phyloP scores from a whole-genome alignment of 306 rosid genomes.

The Cicer yamashitae region DNA sequence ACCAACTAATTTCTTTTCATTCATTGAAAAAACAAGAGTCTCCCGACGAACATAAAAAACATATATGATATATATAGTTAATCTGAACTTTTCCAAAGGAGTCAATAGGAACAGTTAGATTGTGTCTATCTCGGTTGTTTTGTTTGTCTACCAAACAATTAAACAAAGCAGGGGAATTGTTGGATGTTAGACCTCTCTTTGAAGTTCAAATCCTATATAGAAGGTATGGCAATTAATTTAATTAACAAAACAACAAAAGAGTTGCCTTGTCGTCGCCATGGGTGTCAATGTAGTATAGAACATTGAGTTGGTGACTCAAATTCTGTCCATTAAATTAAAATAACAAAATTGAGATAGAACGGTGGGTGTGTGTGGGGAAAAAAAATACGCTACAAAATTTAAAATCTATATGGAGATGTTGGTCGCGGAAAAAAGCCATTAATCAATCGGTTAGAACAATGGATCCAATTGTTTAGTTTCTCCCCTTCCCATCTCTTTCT shows the following conservation, averaged over 20 bases:
- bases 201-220: conserved; percentile 11
- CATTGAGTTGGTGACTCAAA: conserved; percentile 27
- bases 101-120: not conserved
- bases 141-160: not conserved
- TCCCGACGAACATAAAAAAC: not conserved
- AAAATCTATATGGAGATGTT: conserved; percentile 10
- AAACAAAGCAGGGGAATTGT: conserved; percentile 19
- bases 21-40: not conserved
- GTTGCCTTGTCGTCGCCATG: conserved; percentile 29
- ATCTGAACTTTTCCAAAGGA: not conserved
- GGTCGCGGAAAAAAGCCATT: conserved; percentile 33
- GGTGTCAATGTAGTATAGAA: conserved; percentile 22
- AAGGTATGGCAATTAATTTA: conserved; percentile 2
- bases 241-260: conserved; percentile 11
- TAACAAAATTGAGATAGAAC: not conserved
- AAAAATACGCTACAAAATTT: conserved; percentile 32
- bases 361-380: conserved; percentile 26
- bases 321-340: conserved; percentile 29
- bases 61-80: not conserved
- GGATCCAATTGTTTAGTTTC: conserved; percentile 19
- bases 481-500: conserved; percentile 7
- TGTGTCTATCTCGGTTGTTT: conserved; percentile 2
- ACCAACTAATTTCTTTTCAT: not conserved
- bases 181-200: not conserved
- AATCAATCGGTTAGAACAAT: conserved; percentile 24